phyloP scores from a whole-genome alignment of 495 filamentous ascomycete genomes.

The Neurospora sp. region DNA sequence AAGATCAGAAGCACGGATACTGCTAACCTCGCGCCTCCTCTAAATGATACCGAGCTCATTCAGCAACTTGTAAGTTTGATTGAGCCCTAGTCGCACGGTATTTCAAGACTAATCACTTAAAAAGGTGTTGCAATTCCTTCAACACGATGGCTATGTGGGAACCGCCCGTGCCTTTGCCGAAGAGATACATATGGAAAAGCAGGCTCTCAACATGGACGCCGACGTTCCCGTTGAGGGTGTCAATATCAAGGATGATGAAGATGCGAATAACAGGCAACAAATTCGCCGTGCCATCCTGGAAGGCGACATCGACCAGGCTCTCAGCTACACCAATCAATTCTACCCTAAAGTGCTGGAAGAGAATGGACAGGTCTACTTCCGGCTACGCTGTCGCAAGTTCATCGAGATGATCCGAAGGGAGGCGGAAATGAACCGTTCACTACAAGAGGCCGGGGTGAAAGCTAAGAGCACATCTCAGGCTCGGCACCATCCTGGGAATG shows the following conservation, averaged over 20 bases:
- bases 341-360: conserved; percentile 75
- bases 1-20: conserved; percentile 28
- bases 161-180: conserved; percentile 80
- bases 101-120: conserved; percentile 6
- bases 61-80: conserved; percentile 50
- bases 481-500: conserved; percentile 7
- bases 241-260: conserved; percentile 67
- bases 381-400: conserved; percentile 82
- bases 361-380: conserved; percentile 86
- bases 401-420: conserved; percentile 88
- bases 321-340: conserved; percentile 66
- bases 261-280: conserved; percentile 75
- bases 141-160: conserved; percentile 95
- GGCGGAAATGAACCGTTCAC: conserved; percentile 51
- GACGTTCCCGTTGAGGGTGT: conserved; percentile 47
- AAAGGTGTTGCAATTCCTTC: conserved; percentile 77
- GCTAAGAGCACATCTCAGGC: conserved; percentile 4
- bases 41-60: conserved; percentile 68
- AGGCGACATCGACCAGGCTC: conserved; percentile 84
- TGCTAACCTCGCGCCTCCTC: conserved; percentile 49
- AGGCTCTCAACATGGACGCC: conserved; percentile 48
- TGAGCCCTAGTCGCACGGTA: not conserved
- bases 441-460: conserved; percentile 20
- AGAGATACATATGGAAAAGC: conserved; percentile 67
- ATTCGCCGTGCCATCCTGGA: conserved; percentile 85